Base-by-base conservation (phyloP, 768 basidiomycete genomes). In the Leccinellum albellum region DNA sequence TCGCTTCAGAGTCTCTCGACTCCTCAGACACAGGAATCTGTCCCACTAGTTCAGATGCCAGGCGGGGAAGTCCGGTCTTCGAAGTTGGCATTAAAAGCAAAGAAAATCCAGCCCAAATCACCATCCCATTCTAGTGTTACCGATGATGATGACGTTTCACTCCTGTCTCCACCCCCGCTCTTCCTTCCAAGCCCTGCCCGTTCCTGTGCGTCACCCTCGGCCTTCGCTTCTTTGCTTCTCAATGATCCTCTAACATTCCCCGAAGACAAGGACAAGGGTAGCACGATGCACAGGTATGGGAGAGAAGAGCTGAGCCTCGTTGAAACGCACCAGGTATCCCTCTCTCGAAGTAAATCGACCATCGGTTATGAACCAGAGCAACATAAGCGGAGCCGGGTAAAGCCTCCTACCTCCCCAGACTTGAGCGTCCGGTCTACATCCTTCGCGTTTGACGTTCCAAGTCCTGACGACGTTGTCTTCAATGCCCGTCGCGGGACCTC, bases 391-490 rank as follows among this genome's bases (percentile, higher is more conserved):
- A 45, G 42, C 58, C 56, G 49, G 29, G 49, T 14, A 45, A 61
- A 57, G 12, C 44, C 54, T 20, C 49, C 55, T 21, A 58, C 54
- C 24, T 73, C 78, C n/a, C 75, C 79, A 17, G 72, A 72, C 52
- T 58, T 75, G 40, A 65, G 66, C 8, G 65, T 73, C 14, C 64
- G 74, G 17, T 67, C 69, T 40, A 72, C 75, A 3, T 63, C 63
- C 53, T 91, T 91, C 68, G 74, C 83, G 10, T 93, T 94, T 66
- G 85, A 94, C 60, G 81, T 79, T 23, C 91, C 91, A 33, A 97
- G 94, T 71, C 96, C 96, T 21, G 96, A 98, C 63, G 96, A 98
- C 65, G 74, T 91, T 60, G 85, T 98, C 9, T 76, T 89, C 64
- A 84, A 83, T 62, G 91, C 93, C 53, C 84, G 93, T 50, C 85